Evolutionary conservation across 192 early-diverging fungal species (phyloP).

Genomic region (Coemansia sp.): DNA sequence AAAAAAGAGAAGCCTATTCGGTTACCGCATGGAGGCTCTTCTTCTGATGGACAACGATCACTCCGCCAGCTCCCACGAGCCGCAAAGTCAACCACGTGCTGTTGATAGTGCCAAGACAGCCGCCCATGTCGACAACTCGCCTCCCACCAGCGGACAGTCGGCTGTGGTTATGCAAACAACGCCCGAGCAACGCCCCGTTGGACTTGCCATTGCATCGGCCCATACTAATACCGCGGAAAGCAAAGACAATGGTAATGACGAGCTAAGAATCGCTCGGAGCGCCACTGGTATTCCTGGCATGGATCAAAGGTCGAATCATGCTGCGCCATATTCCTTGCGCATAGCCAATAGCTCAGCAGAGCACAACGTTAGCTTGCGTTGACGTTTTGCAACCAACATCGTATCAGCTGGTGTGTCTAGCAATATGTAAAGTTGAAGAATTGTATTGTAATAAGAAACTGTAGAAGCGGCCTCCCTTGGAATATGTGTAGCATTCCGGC

Average conservation of each 20-base stretch:
- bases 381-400: background rate
- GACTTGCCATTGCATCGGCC: background rate
- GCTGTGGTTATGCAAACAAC: background rate
- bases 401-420: background rate
- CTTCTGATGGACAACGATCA: background rate
- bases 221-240: background rate
- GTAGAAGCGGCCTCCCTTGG: background rate
- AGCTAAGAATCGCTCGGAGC: background rate
- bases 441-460: background rate
- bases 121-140: background rate
- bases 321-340: background rate
- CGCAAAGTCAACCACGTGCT: background rate
- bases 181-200: background rate
- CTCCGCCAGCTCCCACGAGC: background rate
- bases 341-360: background rate
- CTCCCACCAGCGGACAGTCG: background rate
- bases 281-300: background rate
- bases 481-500: background rate
- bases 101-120: background rate
- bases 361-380: background rate
- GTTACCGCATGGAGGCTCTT: constrained; percentile 27
- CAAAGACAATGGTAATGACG: background rate
- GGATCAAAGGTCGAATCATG: background rate
- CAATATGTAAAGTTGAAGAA: background rate
- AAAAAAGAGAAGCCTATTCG: constrained; percentile 36